Conservation (phyloP, 108 stramenopile genomes). For the Cylindrotheca closterium region DNA sequence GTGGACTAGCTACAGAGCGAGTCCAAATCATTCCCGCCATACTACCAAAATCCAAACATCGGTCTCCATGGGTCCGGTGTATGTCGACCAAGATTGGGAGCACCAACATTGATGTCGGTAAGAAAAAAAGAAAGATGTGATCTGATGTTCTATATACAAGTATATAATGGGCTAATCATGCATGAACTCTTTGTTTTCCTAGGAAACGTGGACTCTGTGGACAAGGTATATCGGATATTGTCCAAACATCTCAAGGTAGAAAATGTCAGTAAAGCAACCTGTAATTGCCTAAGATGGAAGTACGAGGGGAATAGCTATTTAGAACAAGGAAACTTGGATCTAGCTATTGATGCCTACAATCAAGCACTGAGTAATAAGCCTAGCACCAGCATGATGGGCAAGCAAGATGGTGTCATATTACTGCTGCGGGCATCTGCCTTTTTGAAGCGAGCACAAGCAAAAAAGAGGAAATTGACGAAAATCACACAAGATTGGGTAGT, state of each 20-base stretch:
- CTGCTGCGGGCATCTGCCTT: constrained; percentile 70
- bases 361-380: constrained; percentile 44
- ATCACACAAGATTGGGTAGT: constrained; percentile 49
- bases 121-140: constrained; percentile 3
- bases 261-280: constrained; percentile 47
- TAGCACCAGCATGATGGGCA: constrained; percentile 10
- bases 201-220: constrained; percentile 75
- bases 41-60: constrained; percentile 50
- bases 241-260: constrained; percentile 66
- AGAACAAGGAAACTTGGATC: constrained; percentile 48
- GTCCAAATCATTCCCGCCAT: constrained; percentile 56
- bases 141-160: neutral
- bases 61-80: constrained; percentile 70
- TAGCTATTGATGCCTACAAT: constrained; percentile 69
- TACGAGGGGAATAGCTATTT: constrained; percentile 75
- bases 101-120: constrained; percentile 10
- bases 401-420: constrained; percentile 57
- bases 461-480: constrained; percentile 43
- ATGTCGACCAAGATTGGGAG: constrained; percentile 27
- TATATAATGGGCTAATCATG: too few relatives aligned
- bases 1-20: constrained; percentile 50
- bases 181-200: constrained; percentile 57
- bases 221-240: constrained; percentile 77
- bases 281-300: constrained; percentile 74
- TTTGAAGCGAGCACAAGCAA: constrained; percentile 51